phyloP scores from a whole-genome alignment of 225 moss, liverwort and hornwort genomes.

The Polytrichum commune region DNA sequence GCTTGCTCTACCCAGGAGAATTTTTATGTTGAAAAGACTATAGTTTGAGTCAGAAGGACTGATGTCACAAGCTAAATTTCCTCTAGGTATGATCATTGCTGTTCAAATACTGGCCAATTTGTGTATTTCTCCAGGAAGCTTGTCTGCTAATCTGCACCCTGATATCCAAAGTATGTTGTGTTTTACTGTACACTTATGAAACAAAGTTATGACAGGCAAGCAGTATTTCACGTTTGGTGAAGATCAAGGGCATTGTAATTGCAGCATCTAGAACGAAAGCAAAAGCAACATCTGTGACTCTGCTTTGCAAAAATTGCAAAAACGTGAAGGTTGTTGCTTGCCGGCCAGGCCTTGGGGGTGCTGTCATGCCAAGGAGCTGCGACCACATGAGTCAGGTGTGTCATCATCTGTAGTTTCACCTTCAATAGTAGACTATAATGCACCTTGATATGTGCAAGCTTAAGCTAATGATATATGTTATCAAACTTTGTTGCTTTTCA shows the following conservation, averaged over 20 bases:
- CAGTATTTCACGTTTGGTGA: constrained; percentile 82
- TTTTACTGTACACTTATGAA: not conserved
- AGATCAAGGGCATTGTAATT: constrained; percentile 83
- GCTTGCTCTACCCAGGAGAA: too few relatives aligned
- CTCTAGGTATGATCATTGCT: too few relatives aligned
- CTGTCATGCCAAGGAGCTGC: constrained; percentile 95
- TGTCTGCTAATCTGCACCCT: not conserved
- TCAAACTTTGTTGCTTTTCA: too few relatives aligned
- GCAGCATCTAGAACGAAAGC: constrained; percentile 95
- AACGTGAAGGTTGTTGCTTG: constrained; percentile 82
- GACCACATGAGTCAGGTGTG: constrained; percentile 78
- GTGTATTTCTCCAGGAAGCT: not conserved
- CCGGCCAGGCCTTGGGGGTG: constrained; percentile 91
- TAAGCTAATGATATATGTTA: too few relatives aligned
- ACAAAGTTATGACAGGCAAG: constrained; percentile 47
- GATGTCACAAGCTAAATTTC: too few relatives aligned
- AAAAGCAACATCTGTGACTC: constrained; percentile 84
- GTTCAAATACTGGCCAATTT: too few relatives aligned
- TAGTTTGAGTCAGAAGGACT: too few relatives aligned
- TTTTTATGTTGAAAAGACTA: too few relatives aligned
- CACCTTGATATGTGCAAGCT: too few relatives aligned
- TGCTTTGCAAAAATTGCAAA: constrained; percentile 94
- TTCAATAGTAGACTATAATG: too few relatives aligned
- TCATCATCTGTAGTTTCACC: not conserved
- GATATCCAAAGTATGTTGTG: not conserved